Base-by-base conservation (phyloP, 192 early-diverging fungal genomes). In the Coemansia reversa region DNA sequence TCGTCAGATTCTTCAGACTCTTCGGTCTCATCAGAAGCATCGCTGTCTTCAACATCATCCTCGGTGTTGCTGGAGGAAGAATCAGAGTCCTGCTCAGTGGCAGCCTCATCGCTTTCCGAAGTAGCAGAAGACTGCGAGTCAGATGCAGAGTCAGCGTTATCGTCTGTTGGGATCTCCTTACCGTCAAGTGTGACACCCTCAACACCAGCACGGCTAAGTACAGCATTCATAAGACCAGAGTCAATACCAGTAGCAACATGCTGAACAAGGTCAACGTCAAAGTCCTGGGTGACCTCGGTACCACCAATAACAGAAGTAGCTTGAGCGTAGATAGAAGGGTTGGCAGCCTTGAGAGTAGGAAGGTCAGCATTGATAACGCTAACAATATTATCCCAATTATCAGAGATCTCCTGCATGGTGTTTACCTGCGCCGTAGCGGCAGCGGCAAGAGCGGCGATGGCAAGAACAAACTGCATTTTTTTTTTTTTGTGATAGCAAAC, bases 281-380 rank as follows among this genome's bases (percentile, higher is more conserved):
- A 79, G 8, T 51, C 53, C 50, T 66, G 62, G 18, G 69, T 69
- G 51, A 79, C 62, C 57, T 35, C 29, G 55, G 70, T 66, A 24
- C 76, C 76, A 63, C 76, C 76, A 29, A 79, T 69, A 33, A 73
- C 67, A 22, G 62, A 60, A 32, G 76, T 79, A 52, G 76, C 76
- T 62, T 62, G 53, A 5, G 52, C 60, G 67, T 69, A 79, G 55
- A 73, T 62, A n/a, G 52, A 8, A 12, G 76, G 55, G 58, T 79
- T 72, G 70, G 60, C 63, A 47, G 58, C 67, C 70, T 68, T 58
- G 55, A 79, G 76, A 0, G 49, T 32, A 1, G 70, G 70, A 63
- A 79, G 64, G 23, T 73, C 76, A 25, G 11, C 67, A 55, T 79
- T 73, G 60, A 79, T 73, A 29, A 73, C 57, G 51, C 60, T 60